Conservation (phyloP, 495 filamentous ascomycete genomes). For the Pseudotulostoma volvatum region DNA sequence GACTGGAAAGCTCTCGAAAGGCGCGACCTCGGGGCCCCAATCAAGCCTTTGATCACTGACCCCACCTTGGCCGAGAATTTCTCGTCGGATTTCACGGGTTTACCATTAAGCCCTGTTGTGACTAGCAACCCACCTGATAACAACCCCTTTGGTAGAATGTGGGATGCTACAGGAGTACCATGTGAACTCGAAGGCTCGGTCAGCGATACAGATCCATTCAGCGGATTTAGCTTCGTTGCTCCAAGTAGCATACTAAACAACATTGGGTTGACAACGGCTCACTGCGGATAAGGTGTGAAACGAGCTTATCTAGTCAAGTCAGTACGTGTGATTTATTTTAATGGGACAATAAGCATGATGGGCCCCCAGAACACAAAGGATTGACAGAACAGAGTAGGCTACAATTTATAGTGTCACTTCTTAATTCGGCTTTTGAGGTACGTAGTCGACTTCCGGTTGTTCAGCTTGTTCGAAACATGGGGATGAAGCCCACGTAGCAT, state of each 20-base stretch:
- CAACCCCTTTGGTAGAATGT: conserved; percentile 15
- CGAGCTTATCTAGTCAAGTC: not conserved
- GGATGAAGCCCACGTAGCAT: too few species aligned
- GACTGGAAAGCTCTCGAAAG: conserved; percentile 73
- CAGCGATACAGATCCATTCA: conserved; percentile 59
- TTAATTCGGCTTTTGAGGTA: not conserved
- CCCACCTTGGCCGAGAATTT: conserved; percentile 96
- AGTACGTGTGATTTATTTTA: too few species aligned
- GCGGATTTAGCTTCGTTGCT: conserved; percentile 91
- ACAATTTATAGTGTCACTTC: not conserved
- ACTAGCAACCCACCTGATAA: conserved; percentile 19
- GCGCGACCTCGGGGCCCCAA: conserved; percentile 69
- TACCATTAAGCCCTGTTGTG: conserved; percentile 61
- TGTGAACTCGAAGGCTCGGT: conserved; percentile 9
- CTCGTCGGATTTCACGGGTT: conserved; percentile 64
- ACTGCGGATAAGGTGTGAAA: not conserved
- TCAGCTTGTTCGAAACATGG: not conserved
- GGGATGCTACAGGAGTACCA: conserved; percentile 8
- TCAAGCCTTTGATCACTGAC: conserved; percentile 82
- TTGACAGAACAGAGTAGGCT: not conserved
- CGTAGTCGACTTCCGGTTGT: not conserved
- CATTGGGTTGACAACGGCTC: conserved; percentile 5
- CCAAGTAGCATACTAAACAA: conserved; percentile 67
- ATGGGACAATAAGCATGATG: too few species aligned
- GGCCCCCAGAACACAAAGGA: not conserved